Evolutionary conservation across 2,329 filamentous ascomycete genomes (phyloP).

Genomic region (Clonostachys chloroleuca): DNA sequence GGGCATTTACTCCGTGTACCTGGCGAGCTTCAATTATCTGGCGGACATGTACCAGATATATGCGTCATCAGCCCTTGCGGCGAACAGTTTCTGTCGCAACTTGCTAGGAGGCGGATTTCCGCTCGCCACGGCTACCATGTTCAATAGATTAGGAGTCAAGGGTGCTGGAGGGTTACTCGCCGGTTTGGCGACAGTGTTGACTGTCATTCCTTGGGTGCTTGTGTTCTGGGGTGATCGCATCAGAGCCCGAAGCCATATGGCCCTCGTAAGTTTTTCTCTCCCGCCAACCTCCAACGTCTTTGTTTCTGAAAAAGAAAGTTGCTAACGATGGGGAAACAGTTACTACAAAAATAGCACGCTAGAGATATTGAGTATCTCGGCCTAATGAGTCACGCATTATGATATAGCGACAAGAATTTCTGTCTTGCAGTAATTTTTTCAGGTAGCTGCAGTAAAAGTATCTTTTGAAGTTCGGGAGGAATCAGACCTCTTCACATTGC

Average conservation of each 20-base stretch:
- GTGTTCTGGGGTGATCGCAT: conserved; percentile 76
- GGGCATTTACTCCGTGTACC: conserved; percentile 82
- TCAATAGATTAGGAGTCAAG: conserved; percentile 64
- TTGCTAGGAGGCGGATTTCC: conserved; percentile 79
- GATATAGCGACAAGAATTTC: too few species aligned
- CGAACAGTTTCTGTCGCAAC: conserved; percentile 83
- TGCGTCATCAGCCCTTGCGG: conserved; percentile 79
- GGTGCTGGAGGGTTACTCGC: conserved; percentile 73
- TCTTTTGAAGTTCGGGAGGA: too few species aligned
- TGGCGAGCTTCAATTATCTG: conserved; percentile 89
- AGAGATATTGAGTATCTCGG: too few species aligned
- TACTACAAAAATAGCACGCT: background rate
- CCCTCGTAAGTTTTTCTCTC: conserved; percentile 1
- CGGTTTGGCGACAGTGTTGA: conserved; percentile 63
- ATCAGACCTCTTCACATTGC: too few species aligned
- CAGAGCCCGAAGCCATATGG: conserved; percentile 67
- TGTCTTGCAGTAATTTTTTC: too few species aligned
- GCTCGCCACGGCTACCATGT: conserved; percentile 70
- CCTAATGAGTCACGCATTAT: too few species aligned
- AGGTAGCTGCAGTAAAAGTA: too few species aligned
- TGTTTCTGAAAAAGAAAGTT: background rate
- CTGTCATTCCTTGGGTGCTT: conserved; percentile 82
- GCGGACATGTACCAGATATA: conserved; percentile 85
- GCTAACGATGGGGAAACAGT: background rate
- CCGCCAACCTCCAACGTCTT: too few species aligned